A percentile compares a stretch with the other conserved stretches of the same genome.
Evolutionary conservation across 257 asterid genomes (phyloP).

Genomic region (Ilex asprella): DNA sequence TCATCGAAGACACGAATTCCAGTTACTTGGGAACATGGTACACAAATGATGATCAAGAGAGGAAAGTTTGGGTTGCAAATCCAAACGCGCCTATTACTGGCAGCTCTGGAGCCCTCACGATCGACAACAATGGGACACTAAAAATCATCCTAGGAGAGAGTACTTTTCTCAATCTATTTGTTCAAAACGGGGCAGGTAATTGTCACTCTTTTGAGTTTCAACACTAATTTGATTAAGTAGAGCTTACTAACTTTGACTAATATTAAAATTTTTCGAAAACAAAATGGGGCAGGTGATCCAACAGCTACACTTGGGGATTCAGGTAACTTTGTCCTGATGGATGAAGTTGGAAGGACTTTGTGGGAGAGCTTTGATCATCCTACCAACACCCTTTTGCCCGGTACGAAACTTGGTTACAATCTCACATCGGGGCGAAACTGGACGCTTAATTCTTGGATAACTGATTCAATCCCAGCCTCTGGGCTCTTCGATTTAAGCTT

Average conservation of each 20-base stretch:
- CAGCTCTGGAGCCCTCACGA: neutral
- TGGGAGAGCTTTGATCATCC: slow-evolving; percentile 64
- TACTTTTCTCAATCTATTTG: too few species aligned
- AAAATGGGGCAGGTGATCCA: slow-evolving; percentile 8
- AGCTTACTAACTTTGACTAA: too few species aligned
- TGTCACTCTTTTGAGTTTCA: too few species aligned
- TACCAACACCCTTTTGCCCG: slow-evolving; percentile 47
- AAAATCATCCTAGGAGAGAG: neutral
- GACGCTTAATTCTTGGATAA: slow-evolving; percentile 48
- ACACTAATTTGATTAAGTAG: too few species aligned
- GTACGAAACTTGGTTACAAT: slow-evolving; percentile 44
- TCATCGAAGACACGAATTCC: neutral
- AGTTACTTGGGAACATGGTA: neutral
- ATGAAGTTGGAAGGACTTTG: neutral
- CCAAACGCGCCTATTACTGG: neutral
- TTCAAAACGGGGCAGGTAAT: neutral
- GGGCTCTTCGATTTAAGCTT: slow-evolving; percentile 40
- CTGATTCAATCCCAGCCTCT: slow-evolving; percentile 12
- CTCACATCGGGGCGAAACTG: slow-evolving; percentile 27
- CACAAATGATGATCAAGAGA: neutral
- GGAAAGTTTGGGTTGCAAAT: neutral
- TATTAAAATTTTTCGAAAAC: too few species aligned
- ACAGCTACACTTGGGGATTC: slow-evolving; percentile 29
- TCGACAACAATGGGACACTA: neutral
- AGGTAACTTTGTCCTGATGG: slow-evolving; percentile 36